Percentiles rank a stretch among this genome's conserved stretches.
These are phyloP conservation scores for Irpex sp. DNA, from an alignment of 1,284 basidiomycete species.

Conservation along the genomic window DNA sequence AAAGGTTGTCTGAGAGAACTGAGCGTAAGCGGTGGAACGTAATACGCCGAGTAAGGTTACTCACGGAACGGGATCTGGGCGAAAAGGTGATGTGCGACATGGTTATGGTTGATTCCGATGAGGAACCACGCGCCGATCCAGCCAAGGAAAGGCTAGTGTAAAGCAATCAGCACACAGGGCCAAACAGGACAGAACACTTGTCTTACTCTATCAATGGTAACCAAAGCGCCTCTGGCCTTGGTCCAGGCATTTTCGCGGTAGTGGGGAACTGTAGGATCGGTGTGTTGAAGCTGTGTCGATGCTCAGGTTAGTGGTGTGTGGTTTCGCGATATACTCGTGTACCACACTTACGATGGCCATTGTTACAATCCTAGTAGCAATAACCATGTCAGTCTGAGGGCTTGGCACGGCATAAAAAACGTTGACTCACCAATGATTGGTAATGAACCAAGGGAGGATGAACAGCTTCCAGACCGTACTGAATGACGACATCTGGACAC, in stretches of 20 bases:
- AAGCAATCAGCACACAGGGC: background rate
- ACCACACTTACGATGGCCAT: constrained; percentile 34
- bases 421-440: constrained; percentile 34
- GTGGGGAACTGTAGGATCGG: constrained; percentile 32
- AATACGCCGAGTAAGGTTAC: constrained; percentile 3
- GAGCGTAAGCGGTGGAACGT: constrained; percentile 5
- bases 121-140: constrained; percentile 37
- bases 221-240: constrained; percentile 57
- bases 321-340: constrained; percentile 21
- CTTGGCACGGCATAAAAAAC: constrained; percentile 50
- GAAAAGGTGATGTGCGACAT: constrained; percentile 31
- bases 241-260: constrained; percentile 38
- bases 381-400: constrained; percentile 47
- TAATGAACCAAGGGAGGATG: background rate
- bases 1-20: background rate
- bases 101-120: constrained; percentile 30
- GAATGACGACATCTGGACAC: background rate
- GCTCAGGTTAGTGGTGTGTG: constrained; percentile 45
- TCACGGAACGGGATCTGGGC: constrained; percentile 25
- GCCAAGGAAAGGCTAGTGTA: constrained; percentile 34
- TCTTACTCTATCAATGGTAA: constrained; percentile 51
- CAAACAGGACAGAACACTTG: background rate
- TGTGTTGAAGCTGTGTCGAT: constrained; percentile 52
- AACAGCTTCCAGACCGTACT: background rate
- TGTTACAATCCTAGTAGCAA: constrained; percentile 46